A percentile compares a stretch with the other conserved stretches of the same genome.
phyloP scores from a whole-genome alignment of 2,329 filamentous ascomycete genomes.

The Lachnellula hyalina region DNA sequence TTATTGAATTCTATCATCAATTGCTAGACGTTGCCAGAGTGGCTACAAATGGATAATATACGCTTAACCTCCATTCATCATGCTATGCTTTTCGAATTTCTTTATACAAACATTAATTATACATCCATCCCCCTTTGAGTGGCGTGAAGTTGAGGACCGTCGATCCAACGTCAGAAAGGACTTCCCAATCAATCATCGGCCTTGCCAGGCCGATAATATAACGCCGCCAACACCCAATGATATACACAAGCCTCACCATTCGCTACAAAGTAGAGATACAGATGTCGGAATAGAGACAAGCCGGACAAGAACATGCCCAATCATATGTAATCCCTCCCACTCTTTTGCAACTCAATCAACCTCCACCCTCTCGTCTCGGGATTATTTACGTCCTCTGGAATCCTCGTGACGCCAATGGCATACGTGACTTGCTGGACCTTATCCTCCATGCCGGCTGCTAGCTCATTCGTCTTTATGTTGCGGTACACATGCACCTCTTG shows the following conservation, averaged over 20 bases:
- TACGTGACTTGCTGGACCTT: slow-evolving; percentile 98
- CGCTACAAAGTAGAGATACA: neutral
- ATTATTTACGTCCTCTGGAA: slow-evolving; percentile 94
- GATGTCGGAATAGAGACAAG: neutral
- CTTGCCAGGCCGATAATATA: neutral
- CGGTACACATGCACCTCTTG: slow-evolving; percentile 98
- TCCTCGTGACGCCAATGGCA: slow-evolving; percentile 89
- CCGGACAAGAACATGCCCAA: neutral
- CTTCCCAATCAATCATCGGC: neutral
- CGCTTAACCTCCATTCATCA: neutral
- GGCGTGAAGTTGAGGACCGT: neutral
- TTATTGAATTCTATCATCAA: too few species aligned
- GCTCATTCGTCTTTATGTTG: slow-evolving; percentile 81
- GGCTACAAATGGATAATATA: too few species aligned
- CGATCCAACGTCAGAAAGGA: neutral
- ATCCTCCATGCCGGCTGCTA: slow-evolving; percentile 97
- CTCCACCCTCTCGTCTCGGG: slow-evolving; percentile 96
- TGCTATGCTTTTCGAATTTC: neutral
- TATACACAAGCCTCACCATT: neutral
- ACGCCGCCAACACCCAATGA: neutral
- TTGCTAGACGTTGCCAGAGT: too few species aligned
- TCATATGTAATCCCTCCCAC: slow-evolving; percentile 82
- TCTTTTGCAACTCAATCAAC: slow-evolving; percentile 98
- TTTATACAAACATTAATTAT: neutral
- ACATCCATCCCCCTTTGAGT: neutral